Conservation (phyloP, 169 alveolate genomes). For the Perkinsus olseni region DNA sequence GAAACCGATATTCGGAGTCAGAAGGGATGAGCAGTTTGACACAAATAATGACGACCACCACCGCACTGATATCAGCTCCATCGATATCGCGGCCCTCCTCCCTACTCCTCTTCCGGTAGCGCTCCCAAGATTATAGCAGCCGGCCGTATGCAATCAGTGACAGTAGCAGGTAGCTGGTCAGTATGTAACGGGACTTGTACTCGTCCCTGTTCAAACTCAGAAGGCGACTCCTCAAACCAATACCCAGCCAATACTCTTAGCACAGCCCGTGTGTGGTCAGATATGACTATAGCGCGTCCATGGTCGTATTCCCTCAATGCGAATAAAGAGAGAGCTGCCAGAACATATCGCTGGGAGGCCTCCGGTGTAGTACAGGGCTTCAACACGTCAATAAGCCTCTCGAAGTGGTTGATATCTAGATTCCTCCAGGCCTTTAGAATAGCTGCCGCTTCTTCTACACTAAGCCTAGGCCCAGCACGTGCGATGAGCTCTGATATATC, state of each 20-base stretch:
- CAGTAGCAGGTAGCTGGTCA: neutral
- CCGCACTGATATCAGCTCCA: no score
- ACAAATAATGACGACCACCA: no score
- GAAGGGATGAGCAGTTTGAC: no score
- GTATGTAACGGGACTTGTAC: neutral
- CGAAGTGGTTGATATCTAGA: neutral
- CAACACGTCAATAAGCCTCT: neutral
- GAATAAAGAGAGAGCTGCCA: neutral
- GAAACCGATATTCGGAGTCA: neutral
- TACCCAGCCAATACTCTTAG: neutral
- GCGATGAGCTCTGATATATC: neutral
- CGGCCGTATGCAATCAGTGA: neutral
- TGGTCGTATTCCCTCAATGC: neutral
- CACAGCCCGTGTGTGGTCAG: neutral
- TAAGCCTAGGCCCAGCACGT: neutral
- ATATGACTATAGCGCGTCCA: neutral
- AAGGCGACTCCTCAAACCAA: neutral
- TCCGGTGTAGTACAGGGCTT: neutral
- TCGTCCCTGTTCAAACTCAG: neutral
- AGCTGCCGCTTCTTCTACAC: neutral
- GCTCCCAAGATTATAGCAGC: neutral
- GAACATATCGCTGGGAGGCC: neutral
- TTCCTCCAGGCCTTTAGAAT: neutral
- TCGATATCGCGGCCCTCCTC: neutral
- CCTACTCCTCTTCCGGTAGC: neutral